A percentile compares a stretch with the other conserved stretches of the same genome.
phyloP scores from a whole-genome alignment of 2,329 filamentous ascomycete species.

The Cryphonectria parasitica region DNA sequence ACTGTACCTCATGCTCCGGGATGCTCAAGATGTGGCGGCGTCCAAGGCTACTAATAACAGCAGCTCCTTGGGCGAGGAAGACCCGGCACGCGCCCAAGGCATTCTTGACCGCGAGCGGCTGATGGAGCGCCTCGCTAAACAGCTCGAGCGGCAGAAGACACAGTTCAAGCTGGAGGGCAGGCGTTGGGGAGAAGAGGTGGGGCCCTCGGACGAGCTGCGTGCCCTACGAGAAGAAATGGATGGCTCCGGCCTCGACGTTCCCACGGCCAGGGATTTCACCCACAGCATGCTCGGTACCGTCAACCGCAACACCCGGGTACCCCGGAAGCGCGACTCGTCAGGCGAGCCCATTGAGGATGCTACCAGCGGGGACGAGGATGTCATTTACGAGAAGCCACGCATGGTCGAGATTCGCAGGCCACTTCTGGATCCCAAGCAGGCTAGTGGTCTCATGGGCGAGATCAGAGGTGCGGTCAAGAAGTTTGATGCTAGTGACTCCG shows the following conservation, averaged over 20 bases:
- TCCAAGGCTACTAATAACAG: slow-evolving; percentile 71
- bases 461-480: slow-evolving; percentile 76
- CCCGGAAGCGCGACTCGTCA: slow-evolving; percentile 38
- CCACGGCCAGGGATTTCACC: slow-evolving; percentile 63
- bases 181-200: slow-evolving; percentile 79
- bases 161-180: slow-evolving; percentile 96
- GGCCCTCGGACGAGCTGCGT: slow-evolving; percentile 88
- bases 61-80: slow-evolving; percentile 60
- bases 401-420: slow-evolving; percentile 80
- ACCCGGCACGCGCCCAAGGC: slow-evolving; percentile 81
- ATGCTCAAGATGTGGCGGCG: slow-evolving; percentile 94
- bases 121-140: slow-evolving; percentile 92
- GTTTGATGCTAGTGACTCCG: slow-evolving; percentile 74
- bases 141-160: slow-evolving; percentile 95
- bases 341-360: slow-evolving; percentile 47
- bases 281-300: slow-evolving; percentile 77
- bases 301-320: slow-evolving; percentile 61
- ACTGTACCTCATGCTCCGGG: slow-evolving; percentile 95
- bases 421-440: slow-evolving; percentile 65
- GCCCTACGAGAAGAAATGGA: slow-evolving; percentile 97
- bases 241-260: slow-evolving; percentile 50
- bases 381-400: slow-evolving; percentile 77
- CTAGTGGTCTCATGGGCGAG: slow-evolving; percentile 68
- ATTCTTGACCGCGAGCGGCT: slow-evolving; percentile 91
- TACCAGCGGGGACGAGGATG: slow-evolving; percentile 56